Evolutionary conservation across 2,329 filamentous ascomycete genomes (phyloP).

Genomic region (Monilinia fructicola): DNA sequence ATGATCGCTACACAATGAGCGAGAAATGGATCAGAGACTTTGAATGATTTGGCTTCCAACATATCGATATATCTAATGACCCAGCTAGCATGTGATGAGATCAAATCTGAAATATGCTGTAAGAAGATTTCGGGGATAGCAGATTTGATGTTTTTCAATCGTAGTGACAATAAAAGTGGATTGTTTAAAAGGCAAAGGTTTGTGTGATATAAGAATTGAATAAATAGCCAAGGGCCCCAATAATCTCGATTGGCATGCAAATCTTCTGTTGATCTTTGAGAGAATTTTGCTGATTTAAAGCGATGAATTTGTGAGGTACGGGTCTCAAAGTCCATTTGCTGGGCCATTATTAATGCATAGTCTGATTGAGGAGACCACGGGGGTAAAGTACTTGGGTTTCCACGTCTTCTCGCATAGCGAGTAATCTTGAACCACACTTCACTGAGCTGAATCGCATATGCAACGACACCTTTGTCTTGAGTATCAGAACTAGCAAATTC

Average conservation of each 20-base stretch:
- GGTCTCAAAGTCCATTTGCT: slow-evolving; percentile 54
- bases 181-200: slow-evolving; percentile 55
- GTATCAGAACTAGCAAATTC: slow-evolving; percentile 34
- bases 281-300: slow-evolving; percentile 51
- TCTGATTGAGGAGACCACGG: slow-evolving; percentile 53
- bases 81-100: slow-evolving; percentile 53
- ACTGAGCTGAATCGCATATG: slow-evolving; percentile 48
- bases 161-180: slow-evolving; percentile 52
- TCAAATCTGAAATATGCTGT: slow-evolving; percentile 53
- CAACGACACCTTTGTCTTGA: slow-evolving; percentile 45
- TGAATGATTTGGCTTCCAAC: slow-evolving; percentile 47
- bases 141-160: slow-evolving; percentile 52
- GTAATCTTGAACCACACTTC: slow-evolving; percentile 51
- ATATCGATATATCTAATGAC: slow-evolving; percentile 53
- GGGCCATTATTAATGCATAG: slow-evolving; percentile 50
- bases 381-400: slow-evolving; percentile 46
- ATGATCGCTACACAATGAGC: slow-evolving; percentile 53
- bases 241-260: slow-evolving; percentile 50
- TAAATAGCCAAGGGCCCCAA: slow-evolving; percentile 54
- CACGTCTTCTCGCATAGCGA: slow-evolving; percentile 48
- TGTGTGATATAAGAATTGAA: slow-evolving; percentile 54
- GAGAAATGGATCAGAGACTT: slow-evolving; percentile 49
- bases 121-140: slow-evolving; percentile 55
- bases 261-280: slow-evolving; percentile 44
- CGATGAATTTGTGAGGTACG: slow-evolving; percentile 51